Base-by-base conservation (phyloP, 2,329 filamentous ascomycete species). In the Penicillium concentricum region DNA sequence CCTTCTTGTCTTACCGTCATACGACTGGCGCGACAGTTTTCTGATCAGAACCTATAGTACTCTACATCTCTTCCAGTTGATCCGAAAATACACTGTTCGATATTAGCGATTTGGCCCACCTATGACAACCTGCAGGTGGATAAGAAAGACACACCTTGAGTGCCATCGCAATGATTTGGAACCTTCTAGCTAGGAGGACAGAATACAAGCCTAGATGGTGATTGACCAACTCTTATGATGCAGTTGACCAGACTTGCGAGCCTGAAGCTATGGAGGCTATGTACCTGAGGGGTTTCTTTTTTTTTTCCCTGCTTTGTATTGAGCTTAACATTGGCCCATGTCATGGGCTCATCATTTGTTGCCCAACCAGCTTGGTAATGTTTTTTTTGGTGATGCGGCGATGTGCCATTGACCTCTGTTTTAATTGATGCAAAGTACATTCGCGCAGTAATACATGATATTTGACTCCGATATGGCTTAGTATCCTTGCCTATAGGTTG, bases 41-140 rank as follows among this genome's bases (percentile, higher is more conserved):
- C 54, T 55, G 9, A 46, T 10, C n/a, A 20, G 20, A 30, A 12
- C 1, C 2, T 46, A 4, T 28, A 73, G 70, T 73, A 18, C 67
- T 78, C 28, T 78, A 78, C 58, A 78, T 78, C 35, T 74, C 75
- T 5, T 68, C 72, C 13, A 67, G 64, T 56, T 74, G 56, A 69
- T 50, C 45, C 34, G 5, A 22, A 18, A 37, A 28, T 34, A 41
- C 49, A 26, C 30, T 51, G 13, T 32, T 49, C 43, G 26, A 30
- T 41, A 16, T 50, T 18, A 39, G 34, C 34, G 35, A 41, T 45
- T 44, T 30, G 3, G 44, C 22, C 30, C 26, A 28, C 26, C 26
- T 20, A 38, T 41, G 16, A 44, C 13, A 39, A 16, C 20, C 22
- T 28, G 16, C 18, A 32, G 6, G 18, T 38, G 34, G 20, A 44